A percentile compares a stretch with the other conserved stretches of the same genome.
Conservation (phyloP, 139 green algal species). For the Zygnema circumcarinatum region DNA sequence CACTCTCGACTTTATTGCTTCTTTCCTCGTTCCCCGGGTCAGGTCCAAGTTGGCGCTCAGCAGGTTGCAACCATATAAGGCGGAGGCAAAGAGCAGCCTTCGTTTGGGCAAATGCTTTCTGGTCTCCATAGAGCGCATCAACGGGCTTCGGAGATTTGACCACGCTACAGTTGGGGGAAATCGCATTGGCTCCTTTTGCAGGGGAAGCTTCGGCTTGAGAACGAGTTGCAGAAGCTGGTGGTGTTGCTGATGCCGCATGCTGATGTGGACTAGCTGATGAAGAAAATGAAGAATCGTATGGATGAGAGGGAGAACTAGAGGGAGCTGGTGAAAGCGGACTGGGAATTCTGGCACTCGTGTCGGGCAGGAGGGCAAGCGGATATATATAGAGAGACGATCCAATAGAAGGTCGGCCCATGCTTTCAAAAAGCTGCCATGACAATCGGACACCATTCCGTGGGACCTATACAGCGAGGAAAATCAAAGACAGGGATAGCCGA, state of each 20-base stretch:
- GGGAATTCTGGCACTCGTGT: neutral
- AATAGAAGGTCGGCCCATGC: neutral
- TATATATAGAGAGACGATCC: neutral
- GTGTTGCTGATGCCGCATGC: too few species aligned
- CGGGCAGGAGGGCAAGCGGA: neutral
- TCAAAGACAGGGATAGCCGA: too few species aligned
- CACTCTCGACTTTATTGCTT: too few species aligned
- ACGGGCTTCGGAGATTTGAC: too few species aligned
- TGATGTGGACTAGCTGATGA: too few species aligned
- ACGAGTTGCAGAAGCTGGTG: too few species aligned
- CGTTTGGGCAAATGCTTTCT: neutral
- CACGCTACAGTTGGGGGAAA: too few species aligned
- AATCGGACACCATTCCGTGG: neutral
- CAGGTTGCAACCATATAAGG: neutral
- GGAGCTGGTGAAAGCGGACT: neutral
- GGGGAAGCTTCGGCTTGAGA: too few species aligned
- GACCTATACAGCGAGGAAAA: neutral
- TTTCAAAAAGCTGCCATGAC: constrained; percentile 18
- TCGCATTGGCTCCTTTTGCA: too few species aligned
- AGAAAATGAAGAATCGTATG: neutral
- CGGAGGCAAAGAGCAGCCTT: neutral
- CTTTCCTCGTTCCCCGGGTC: too few species aligned
- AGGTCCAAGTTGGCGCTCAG: too few species aligned
- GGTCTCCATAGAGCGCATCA: neutral
- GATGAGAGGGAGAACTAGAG: neutral